These are phyloP conservation scores for Lathyrus aphaca DNA, from an alignment of 306 rosid species.

Conservation along the genomic window DNA sequence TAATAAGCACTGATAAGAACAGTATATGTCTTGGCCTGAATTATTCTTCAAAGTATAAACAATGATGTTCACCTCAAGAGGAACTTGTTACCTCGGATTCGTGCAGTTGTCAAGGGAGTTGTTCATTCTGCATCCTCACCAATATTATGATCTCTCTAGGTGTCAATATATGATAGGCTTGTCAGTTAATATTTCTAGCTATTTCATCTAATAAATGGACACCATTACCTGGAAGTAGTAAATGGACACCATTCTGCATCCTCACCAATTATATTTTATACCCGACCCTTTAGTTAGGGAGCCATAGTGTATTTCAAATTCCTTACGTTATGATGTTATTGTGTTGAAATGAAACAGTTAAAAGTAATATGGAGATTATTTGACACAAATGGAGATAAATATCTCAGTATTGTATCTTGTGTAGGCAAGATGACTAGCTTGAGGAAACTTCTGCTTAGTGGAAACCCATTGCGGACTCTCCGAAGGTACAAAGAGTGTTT, in stretches of 20 bases:
- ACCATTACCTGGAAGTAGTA: slow-evolving; percentile 15
- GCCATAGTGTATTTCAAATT: slow-evolving; percentile 28
- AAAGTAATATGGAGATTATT: slow-evolving; percentile 14
- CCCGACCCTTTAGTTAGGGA: slow-evolving; percentile 1
- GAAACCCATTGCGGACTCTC: slow-evolving; percentile 85
- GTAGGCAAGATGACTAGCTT: slow-evolving; percentile 91
- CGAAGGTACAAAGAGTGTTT: slow-evolving; percentile 64
- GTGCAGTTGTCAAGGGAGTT: slow-evolving; percentile 16
- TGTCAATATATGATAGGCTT: background rate
- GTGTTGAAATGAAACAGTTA: slow-evolving; percentile 14
- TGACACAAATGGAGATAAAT: slow-evolving; percentile 31
- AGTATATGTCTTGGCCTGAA: slow-evolving; percentile 13
- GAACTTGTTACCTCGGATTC: slow-evolving; percentile 5
- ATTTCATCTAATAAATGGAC: slow-evolving; percentile 13
- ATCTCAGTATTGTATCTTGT: slow-evolving; percentile 34
- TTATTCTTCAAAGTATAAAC: slow-evolving; percentile 26
- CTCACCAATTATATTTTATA: slow-evolving; percentile 20
- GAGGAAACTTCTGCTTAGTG: slow-evolving; percentile 82
- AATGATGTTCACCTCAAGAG: slow-evolving; percentile 13
- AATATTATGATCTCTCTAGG: slow-evolving; percentile 11
- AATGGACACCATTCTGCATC: slow-evolving; percentile 11
- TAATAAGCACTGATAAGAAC: slow-evolving; percentile 18
- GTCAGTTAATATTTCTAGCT: background rate
- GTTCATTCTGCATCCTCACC: slow-evolving; percentile 20
- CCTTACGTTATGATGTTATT: slow-evolving; percentile 26